Conservation (phyloP, 2,329 filamentous ascomycete genomes). For the Phialophora tarda region DNA sequence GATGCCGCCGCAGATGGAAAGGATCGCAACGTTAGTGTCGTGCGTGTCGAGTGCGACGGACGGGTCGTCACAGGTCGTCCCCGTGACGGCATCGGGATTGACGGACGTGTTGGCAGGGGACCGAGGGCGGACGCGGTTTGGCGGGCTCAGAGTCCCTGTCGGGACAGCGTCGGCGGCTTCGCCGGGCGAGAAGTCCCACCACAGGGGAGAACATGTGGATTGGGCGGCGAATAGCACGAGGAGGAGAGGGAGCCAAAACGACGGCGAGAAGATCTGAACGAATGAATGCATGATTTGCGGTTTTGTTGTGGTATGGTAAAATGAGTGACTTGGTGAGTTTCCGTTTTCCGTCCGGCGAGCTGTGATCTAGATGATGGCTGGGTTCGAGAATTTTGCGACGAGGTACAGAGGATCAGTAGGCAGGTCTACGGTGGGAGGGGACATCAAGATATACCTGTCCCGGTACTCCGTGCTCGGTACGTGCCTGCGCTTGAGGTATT, state of each 20-base stretch:
- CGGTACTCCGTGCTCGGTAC: not conserved
- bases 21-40: constrained; percentile 57
- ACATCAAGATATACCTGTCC: not conserved
- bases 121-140: constrained; percentile 14
- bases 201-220: constrained; percentile 7
- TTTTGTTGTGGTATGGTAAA: not conserved
- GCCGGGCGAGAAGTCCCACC: constrained; percentile 10
- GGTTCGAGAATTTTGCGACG: not conserved
- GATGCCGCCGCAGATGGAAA: constrained; percentile 59
- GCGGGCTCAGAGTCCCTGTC: constrained; percentile 5
- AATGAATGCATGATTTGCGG: constrained; percentile 5
- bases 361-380: not conserved
- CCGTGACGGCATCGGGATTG: constrained; percentile 43
- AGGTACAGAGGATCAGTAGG: not conserved
- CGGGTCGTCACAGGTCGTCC: constrained; percentile 44
- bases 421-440: not conserved
- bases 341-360: not conserved
- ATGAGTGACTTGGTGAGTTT: not conserved
- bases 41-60: constrained; percentile 55
- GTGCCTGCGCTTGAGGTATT: not conserved
- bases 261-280: not conserved
- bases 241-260: not conserved
- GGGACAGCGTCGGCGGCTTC: not conserved
- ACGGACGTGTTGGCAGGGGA: constrained; percentile 38
- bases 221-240: constrained; percentile 7